These are phyloP conservation scores for Penicillium samsonianum DNA, from an alignment of 495 filamentous ascomycete species.

Conservation along the genomic window DNA sequence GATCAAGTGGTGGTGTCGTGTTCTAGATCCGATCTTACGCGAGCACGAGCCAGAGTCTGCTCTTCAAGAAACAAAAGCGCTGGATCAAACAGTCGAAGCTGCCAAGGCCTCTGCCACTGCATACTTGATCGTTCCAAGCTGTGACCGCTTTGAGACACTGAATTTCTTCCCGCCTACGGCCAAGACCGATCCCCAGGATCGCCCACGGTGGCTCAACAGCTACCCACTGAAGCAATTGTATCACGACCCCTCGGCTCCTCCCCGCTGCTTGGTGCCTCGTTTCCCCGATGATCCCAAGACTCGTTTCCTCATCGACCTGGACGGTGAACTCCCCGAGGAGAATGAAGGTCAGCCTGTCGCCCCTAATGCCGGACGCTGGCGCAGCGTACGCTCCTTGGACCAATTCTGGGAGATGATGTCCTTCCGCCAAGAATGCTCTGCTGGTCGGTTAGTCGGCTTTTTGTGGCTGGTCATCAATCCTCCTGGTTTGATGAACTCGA, in stretches of 20 bases:
- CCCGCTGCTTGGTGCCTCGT: constrained; percentile 80
- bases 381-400: constrained; percentile 74
- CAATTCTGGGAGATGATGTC: constrained; percentile 99
- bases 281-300: constrained; percentile 98
- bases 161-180: constrained; percentile 55
- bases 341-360: constrained; percentile 34
- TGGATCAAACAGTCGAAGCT: constrained; percentile 47
- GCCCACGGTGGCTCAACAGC: constrained; percentile 51
- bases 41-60: constrained; percentile 47
- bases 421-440: constrained; percentile 92
- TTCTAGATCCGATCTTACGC: constrained; percentile 71
- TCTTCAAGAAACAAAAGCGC: constrained; percentile 34
- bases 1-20: constrained; percentile 93
- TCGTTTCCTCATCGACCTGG: constrained; percentile 83
- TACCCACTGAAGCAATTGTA: constrained; percentile 68
- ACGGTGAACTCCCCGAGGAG: constrained; percentile 66
- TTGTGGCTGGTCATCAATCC: constrained; percentile 84
- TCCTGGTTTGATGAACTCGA: constrained; percentile 40
- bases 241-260: constrained; percentile 60
- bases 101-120: constrained; percentile 53
- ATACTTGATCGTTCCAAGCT: constrained; percentile 84
- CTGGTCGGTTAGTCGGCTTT: constrained; percentile 88
- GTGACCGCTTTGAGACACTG: constrained; percentile 72
- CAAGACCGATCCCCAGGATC: constrained; percentile 44
- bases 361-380: constrained; percentile 66